Base-by-base conservation (phyloP, 2,329 filamentous ascomycete species). In the Fonsecaea monophora region DNA sequence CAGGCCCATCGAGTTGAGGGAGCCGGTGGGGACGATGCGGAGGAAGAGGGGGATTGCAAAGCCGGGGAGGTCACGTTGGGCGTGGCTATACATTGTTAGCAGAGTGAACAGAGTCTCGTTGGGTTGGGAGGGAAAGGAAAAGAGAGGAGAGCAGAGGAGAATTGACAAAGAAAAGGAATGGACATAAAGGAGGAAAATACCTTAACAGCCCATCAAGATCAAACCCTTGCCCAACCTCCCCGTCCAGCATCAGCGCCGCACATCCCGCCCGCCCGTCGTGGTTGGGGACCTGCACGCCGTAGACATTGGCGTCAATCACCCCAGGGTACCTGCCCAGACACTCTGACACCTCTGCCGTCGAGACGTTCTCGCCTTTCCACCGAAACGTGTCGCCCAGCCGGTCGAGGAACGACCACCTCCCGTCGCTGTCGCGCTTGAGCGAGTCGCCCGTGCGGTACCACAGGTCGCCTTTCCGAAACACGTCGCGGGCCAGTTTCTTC, bases 211-310 rank as follows among this genome's bases (percentile, higher is more conserved):
- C 86, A 7, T 80, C 77, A 74, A 87, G 90, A 75, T 89, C 84
- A 68, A 91, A 90, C 0, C 68, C 76, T 0, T 77, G 74, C 0
- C 77, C 74, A 38, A 79, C 79, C 0, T 80, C 76, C 0, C 76
- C 69, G 0, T 75, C 69, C 13, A 87, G 78, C 4, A 92, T 80
- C 1, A 95, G 78, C 5, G 91, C 90, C 0, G 89, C 92, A 72
- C 92, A 96, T 4, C 92, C 92, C 0, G 92, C 92, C 34, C 92
- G 85, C n/a, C 92, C 92, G 73, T 96, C 92, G 74, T 95, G 92
- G 70, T 90, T 84, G 0, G 92, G 92, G 4, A 96, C 78, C 50
- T 86, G 78, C 1, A 96, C 90, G 48, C 92, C 92, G 74, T 96
- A 96, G 32, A 96, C 92, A 72, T 95, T 96, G 37, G 91, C 90